Base-by-base conservation (phyloP, 73 alveolate genomes). In the Paramecium biaurelia region DNA sequence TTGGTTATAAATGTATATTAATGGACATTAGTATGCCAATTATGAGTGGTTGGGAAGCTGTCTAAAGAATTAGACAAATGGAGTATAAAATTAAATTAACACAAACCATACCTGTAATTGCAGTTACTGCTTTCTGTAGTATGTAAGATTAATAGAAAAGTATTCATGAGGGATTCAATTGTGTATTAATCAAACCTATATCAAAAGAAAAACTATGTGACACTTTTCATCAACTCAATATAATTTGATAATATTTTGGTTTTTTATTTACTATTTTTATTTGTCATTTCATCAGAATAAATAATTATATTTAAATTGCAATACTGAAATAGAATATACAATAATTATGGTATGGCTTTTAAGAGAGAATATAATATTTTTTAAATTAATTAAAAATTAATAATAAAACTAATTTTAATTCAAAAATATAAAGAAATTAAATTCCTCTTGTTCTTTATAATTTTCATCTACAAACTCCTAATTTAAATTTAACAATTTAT, bases 11-110 rank as follows among this genome's bases (percentile, higher is more conserved):
- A 18, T 41, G 45, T 15, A 79, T 74, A 34, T n/a, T 74, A 3
- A 74, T 74, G 87, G 87, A 74, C 21, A 34, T 74, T 9, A 34
- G 8, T 37, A 74, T 74, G 87, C 87, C 87, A 35, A 41, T 74
- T 9, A 74, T 74, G 87, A 41, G 58, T n/a, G 87, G 87, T 28
- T 74, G 70, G 72, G 90, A 79, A 23, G 90, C 90, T 15, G 72
- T 45, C 4, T 23, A 79, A 42, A 23, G 53, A 45, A 79, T 79
- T 30, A 38, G 90, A 79, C 28, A 79, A 79, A 41, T 79, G 56
- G 90, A 79, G 43, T 24, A 47, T 21, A 2, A 74, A 74, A 37
- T 74, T 5, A 14, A 74, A 12, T 41, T 74, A 28, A 74, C 87
- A 12, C 20, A 38, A 37, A 74, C 87, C 20, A 74, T 74, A 10